These are phyloP conservation scores for Sanghuangporus baumii DNA, from an alignment of 1,284 basidiomycete species.

Conservation along the genomic window DNA sequence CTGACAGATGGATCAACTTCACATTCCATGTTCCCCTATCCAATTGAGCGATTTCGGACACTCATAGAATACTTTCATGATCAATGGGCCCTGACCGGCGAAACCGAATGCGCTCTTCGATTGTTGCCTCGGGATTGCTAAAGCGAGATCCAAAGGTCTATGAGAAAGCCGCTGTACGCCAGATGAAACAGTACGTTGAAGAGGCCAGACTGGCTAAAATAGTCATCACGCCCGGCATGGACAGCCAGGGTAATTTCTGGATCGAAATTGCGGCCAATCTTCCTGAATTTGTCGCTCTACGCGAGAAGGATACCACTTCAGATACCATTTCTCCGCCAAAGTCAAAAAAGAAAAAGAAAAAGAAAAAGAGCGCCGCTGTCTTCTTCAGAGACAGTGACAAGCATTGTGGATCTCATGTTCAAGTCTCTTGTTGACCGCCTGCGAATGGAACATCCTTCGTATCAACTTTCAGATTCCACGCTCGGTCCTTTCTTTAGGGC, in stretches of 20 bases:
- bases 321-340: background rate
- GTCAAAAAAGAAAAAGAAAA: background rate
- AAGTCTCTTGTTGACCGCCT: slow-evolving; percentile 1
- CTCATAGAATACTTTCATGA: slow-evolving; percentile 22
- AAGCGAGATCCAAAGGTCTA: slow-evolving; percentile 34
- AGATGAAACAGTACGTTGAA: slow-evolving; percentile 40
- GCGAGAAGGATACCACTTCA: background rate
- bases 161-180: slow-evolving; percentile 34
- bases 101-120: slow-evolving; percentile 33
- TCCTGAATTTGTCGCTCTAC: background rate
- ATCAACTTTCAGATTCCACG: background rate
- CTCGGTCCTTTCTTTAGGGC: background rate
- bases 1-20: background rate
- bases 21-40: slow-evolving; percentile 6
- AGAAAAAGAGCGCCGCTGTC: background rate
- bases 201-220: slow-evolving; percentile 41
- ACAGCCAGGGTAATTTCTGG: slow-evolving; percentile 38
- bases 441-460: background rate
- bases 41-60: background rate
- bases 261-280: background rate
- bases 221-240: slow-evolving; percentile 32
- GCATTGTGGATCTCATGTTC: background rate
- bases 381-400: background rate
- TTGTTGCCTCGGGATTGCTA: slow-evolving; percentile 33
- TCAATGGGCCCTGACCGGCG: slow-evolving; percentile 26